Evolutionary conservation across 1,284 basidiomycete species (phyloP).

Genomic region (Pseudozyma sp.): DNA sequence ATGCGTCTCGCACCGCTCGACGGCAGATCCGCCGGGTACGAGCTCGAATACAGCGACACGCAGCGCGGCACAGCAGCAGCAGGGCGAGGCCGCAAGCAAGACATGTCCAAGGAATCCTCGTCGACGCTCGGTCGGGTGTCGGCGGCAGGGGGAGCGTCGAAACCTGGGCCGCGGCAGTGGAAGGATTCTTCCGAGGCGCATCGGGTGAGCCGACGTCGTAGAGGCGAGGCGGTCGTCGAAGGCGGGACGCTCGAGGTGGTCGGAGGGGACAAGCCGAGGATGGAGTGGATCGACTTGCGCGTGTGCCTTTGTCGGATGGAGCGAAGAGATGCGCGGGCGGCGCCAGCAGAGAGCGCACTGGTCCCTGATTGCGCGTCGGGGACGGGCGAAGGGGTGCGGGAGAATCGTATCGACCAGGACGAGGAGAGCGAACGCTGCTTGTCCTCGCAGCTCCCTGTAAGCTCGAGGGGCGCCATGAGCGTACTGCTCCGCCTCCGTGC

Average conservation of each 20-base stretch:
- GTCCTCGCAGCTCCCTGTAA: background rate
- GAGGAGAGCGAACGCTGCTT: constrained; percentile 10
- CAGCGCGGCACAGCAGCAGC: constrained; percentile 5
- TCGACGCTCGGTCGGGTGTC: constrained; percentile 12
- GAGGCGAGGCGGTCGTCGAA: background rate
- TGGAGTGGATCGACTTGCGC: constrained; percentile 27
- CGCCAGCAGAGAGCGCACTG: background rate
- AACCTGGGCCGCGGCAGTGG: constrained; percentile 30
- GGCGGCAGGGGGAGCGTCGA: constrained; percentile 25
- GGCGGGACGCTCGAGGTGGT: background rate
- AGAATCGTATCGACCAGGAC: constrained; percentile 17
- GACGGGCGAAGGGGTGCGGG: constrained; percentile 8
- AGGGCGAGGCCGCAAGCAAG: constrained; percentile 5
- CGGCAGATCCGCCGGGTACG: background rate
- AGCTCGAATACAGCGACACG: constrained; percentile 15
- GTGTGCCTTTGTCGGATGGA: constrained; percentile 38
- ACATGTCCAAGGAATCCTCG: background rate
- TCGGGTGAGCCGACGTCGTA: constrained; percentile 13
- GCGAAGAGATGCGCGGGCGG: constrained; percentile 21
- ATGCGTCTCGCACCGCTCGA: constrained; percentile 16
- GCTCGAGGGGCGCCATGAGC: constrained; percentile 11
- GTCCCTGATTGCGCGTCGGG: constrained; percentile 1
- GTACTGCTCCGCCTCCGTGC: constrained; percentile 18
- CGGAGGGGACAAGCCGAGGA: constrained; percentile 1
- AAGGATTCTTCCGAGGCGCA: constrained; percentile 31